phyloP scores from a whole-genome alignment of 805 yeast genomes.

The Metahyphopichia silvanorum region DNA sequence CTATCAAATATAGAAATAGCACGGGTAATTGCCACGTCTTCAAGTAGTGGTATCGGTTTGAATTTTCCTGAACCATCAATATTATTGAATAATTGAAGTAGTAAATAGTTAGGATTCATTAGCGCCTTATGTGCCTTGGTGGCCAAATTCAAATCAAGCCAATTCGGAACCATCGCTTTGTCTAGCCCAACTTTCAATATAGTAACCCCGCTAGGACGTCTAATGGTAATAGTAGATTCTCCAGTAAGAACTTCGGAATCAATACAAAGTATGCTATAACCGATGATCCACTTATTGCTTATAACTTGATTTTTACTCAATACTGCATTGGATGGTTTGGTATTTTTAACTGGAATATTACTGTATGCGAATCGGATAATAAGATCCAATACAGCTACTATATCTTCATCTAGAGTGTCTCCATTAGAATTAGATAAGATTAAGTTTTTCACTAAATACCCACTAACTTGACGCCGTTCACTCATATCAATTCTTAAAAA shows the following conservation, averaged over 20 bases:
- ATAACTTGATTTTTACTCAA: conserved; percentile 8
- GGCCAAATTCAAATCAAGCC: background rate
- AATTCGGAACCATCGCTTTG: conserved; percentile 12
- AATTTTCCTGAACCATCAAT: conserved; percentile 26
- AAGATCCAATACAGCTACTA: conserved; percentile 64
- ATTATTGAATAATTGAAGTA: conserved; percentile 50
- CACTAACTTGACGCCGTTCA: conserved; percentile 58
- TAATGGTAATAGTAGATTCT: conserved; percentile 44
- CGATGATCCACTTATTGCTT: conserved; percentile 56
- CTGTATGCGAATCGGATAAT: conserved; percentile 64
- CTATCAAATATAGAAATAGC: conserved; percentile 67
- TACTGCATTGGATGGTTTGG: conserved; percentile 13
- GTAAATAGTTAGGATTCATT: conserved; percentile 39
- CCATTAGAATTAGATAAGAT: conserved; percentile 26
- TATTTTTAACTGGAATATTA: conserved; percentile 53
- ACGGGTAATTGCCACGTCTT: conserved; percentile 40
- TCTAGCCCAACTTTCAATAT: conserved; percentile 45
- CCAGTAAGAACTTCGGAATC: conserved; percentile 54
- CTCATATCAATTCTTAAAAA: conserved; percentile 57
- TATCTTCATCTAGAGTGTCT: conserved; percentile 45
- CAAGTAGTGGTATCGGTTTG: conserved; percentile 51
- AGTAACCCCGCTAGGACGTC: conserved; percentile 68
- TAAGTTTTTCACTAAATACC: conserved; percentile 61
- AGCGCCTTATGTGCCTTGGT: background rate
- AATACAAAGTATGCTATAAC: conserved; percentile 54